These are phyloP conservation scores for Vitis hybrid DNA, from an alignment of 177 flowering plant genomes.

Conservation along the genomic window DNA sequence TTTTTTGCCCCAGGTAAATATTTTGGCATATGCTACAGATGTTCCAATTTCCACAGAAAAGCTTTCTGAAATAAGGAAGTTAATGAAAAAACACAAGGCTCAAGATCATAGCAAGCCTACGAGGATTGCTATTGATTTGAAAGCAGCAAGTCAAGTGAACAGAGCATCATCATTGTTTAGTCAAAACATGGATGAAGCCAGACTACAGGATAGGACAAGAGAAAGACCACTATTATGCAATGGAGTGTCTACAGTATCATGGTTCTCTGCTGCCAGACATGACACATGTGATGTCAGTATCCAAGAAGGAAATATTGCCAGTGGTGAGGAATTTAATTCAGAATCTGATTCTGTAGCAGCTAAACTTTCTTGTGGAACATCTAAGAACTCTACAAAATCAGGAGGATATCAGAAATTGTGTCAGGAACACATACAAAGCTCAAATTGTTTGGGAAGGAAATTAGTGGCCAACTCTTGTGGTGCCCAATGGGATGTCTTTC, in stretches of 20 bases:
- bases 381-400: conserved; percentile 27
- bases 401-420: conserved; percentile 24
- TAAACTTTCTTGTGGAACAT: conserved; percentile 18
- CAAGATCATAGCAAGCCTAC: conserved; percentile 22
- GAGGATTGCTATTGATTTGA: conserved; percentile 13
- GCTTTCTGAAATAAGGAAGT: conserved; percentile 30
- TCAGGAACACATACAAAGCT: conserved; percentile 18
- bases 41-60: conserved; percentile 37
- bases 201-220: conserved; percentile 18
- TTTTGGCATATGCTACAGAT: conserved; percentile 47
- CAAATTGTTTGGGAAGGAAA: conserved; percentile 12
- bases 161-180: conserved; percentile 20
- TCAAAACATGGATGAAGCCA: conserved; percentile 32
- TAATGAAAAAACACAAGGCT: conserved; percentile 32
- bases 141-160: conserved; percentile 14
- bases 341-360: conserved; percentile 35
- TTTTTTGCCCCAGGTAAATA: conserved; percentile 42
- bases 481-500: conserved; percentile 81
- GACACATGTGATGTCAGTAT: conserved; percentile 5
- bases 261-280: conserved; percentile 15
- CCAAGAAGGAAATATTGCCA: conserved; percentile 22
- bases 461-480: conserved; percentile 34
- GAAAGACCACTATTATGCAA: conserved; percentile 18
- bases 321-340: conserved; percentile 22
- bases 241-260: conserved; percentile 24